Evolutionary conservation across 1,284 basidiomycete species (phyloP).

Genomic region (Cryptococcus sp.): DNA sequence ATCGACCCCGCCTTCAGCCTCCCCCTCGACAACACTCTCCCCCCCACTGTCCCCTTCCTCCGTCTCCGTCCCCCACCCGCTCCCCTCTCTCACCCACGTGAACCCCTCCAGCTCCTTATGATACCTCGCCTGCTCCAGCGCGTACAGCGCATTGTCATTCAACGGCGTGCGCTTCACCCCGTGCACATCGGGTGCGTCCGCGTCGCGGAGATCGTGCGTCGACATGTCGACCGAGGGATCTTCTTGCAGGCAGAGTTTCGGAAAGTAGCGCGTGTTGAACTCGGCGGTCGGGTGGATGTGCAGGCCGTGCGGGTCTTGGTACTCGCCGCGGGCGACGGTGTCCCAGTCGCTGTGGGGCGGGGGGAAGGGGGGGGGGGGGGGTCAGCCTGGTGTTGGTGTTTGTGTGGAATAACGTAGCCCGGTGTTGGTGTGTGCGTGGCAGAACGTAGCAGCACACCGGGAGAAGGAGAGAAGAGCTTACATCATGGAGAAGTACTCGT

Average conservation of each 20-base stretch:
- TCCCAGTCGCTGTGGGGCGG: conserved; percentile 32
- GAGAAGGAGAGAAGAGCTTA: conserved; percentile 47
- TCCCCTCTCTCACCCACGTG: conserved; percentile 30
- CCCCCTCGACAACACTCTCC: not conserved
- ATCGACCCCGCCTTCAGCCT: not conserved
- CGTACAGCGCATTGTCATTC: conserved; percentile 37
- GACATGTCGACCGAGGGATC: conserved; percentile 59
- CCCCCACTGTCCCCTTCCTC: conserved; percentile 3
- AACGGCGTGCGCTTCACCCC: conserved; percentile 24
- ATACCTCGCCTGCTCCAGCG: conserved; percentile 29
- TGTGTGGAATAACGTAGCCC: not conserved
- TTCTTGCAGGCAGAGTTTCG: conserved; percentile 94
- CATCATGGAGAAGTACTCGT: conserved; percentile 96
- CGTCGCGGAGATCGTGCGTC: conserved; percentile 24
- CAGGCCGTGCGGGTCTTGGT: conserved; percentile 86
- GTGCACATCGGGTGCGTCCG: not conserved
- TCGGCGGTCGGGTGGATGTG: conserved; percentile 89
- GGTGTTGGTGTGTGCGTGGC: not conserved
- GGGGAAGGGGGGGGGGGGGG: not conserved
- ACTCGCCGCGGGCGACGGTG: conserved; percentile 34
- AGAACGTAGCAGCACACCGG: too few species aligned
- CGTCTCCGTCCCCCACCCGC: conserved; percentile 1
- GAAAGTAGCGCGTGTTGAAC: conserved; percentile 95
- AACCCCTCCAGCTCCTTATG: conserved; percentile 33
- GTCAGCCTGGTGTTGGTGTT: not conserved